Conservation (phyloP, 2,329 filamentous ascomycete species). For the Phialophora expanda region DNA sequence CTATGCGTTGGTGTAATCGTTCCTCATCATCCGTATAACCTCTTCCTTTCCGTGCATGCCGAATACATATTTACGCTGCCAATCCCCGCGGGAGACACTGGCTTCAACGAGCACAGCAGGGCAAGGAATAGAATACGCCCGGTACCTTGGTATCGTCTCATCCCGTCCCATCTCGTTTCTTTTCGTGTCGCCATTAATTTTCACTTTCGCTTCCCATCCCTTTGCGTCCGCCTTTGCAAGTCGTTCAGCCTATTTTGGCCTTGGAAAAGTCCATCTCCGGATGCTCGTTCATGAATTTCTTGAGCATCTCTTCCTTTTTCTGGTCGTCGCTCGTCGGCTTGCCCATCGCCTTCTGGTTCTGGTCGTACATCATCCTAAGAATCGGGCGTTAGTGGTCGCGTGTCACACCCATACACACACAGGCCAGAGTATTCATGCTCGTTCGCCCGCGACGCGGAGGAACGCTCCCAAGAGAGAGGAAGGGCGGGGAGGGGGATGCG, state of each 20-base stretch:
- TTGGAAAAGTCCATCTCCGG: constrained; percentile 73
- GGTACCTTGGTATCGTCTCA: background rate
- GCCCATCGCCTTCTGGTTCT: constrained; percentile 93
- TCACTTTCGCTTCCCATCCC: background rate
- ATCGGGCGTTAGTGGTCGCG: background rate
- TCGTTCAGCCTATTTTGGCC: constrained; percentile 64
- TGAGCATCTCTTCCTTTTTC: constrained; percentile 90
- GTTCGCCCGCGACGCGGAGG: background rate
- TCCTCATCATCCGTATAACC: background rate
- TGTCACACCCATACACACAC: background rate
- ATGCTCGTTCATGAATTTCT: constrained; percentile 86
- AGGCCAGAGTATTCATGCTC: background rate
- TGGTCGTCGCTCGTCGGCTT: constrained; percentile 90
- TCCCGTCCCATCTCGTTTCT: background rate
- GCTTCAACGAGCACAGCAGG: background rate
- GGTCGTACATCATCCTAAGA: constrained; percentile 91
- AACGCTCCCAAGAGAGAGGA: background rate
- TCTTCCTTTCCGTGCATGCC: background rate
- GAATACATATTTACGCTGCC: background rate
- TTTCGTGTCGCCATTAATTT: background rate
- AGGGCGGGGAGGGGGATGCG: too few species aligned
- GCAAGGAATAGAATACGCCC: background rate
- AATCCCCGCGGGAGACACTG: background rate
- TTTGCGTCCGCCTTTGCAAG: too few species aligned
- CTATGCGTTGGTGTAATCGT: background rate